These are phyloP conservation scores for Pythium phragmiticola DNA, from an alignment of 352 stramenopile species.

Conservation along the genomic window DNA sequence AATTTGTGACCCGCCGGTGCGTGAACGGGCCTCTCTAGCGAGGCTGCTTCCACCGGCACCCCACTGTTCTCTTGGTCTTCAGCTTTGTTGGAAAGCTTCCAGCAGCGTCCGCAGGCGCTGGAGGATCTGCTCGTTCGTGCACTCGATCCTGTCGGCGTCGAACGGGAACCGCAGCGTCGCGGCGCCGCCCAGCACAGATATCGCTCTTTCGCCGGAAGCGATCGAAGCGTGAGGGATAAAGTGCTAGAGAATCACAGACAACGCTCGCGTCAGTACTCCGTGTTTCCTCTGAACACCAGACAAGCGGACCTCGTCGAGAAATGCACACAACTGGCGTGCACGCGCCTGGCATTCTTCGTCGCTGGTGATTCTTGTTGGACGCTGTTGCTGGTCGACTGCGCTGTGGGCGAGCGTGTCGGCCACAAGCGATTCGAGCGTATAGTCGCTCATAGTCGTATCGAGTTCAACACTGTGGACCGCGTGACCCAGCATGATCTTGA, in stretches of 20 bases:
- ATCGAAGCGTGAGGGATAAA: constrained; percentile 16
- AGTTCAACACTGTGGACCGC: constrained; percentile 21
- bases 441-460: constrained; percentile 18
- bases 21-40: constrained; percentile 24
- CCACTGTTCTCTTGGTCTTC: too few species aligned
- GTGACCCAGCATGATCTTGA: constrained; percentile 42
- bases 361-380: background rate
- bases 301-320: constrained; percentile 9
- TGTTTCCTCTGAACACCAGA: too few species aligned
- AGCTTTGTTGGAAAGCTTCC: background rate
- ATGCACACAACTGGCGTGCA: background rate
- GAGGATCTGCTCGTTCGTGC: constrained; percentile 55
- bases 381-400: background rate
- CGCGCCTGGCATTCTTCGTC: background rate
- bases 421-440: background rate
- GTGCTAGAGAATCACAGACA: constrained; percentile 6
- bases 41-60: constrained; percentile 44
- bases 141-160: constrained; percentile 20
- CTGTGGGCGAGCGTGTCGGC: background rate
- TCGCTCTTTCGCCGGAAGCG: background rate
- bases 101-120: constrained; percentile 41
- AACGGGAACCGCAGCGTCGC: constrained; percentile 49
- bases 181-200: constrained; percentile 42
- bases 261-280: background rate
- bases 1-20: constrained; percentile 57